These are phyloP conservation scores for Fusarium sp. DNA, from an alignment of 2,329 filamentous ascomycete species.

Conservation along the genomic window DNA sequence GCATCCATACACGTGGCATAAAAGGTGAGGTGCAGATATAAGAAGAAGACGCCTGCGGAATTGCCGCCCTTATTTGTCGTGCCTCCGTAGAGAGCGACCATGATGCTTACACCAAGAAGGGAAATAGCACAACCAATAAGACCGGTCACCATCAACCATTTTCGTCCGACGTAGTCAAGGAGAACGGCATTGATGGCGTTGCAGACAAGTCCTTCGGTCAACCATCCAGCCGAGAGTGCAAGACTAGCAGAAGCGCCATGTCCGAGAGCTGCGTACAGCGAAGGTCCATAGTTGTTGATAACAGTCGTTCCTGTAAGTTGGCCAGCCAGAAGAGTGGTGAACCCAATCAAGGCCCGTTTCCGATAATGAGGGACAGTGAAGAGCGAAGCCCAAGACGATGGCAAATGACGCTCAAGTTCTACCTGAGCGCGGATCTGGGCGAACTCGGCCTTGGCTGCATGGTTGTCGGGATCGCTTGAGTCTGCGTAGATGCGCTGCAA, in stretches of 20 bases:
- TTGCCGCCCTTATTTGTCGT: neutral
- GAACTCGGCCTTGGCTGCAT: neutral
- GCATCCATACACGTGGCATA: constrained; percentile 2
- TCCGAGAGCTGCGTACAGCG: neutral
- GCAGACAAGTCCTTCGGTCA: constrained; percentile 1
- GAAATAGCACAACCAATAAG: neutral
- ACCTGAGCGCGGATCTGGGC: neutral
- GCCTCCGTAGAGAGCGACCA: neutral
- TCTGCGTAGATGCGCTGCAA: neutral
- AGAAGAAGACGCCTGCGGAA: neutral
- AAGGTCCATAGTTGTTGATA: neutral
- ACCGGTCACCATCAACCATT: neutral
- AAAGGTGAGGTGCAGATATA: neutral
- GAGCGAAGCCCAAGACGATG: neutral
- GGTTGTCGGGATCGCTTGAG: neutral
- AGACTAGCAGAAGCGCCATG: neutral
- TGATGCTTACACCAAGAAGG: neutral
- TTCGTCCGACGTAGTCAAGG: neutral
- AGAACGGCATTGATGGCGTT: neutral
- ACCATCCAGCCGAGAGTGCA: neutral
- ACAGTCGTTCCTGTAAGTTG: neutral
- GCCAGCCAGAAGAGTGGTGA: neutral
- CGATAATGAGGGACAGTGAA: neutral
- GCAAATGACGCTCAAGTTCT: neutral
- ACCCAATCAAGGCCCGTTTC: neutral